A percentile compares a stretch with the other conserved stretches of the same genome.
Conservation (phyloP, 495 filamentous ascomycete species). For the Lasiosphaeria miniovina region DNA sequence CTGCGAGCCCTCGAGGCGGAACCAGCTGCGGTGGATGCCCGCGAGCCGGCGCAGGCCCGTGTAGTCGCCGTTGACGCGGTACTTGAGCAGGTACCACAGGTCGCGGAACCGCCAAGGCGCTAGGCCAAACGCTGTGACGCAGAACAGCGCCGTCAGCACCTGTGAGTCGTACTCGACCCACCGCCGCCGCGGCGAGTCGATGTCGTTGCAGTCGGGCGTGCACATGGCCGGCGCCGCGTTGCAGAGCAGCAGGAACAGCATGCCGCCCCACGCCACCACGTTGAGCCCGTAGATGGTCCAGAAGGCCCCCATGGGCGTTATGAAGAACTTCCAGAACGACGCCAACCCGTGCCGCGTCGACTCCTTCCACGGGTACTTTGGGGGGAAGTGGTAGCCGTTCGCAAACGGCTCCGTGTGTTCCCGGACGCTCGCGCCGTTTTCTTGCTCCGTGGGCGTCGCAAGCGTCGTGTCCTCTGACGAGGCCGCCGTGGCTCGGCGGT, state of each 20-base stretch:
- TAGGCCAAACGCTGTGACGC: conserved; percentile 80
- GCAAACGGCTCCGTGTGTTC: conserved; percentile 28
- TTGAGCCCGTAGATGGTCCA: conserved; percentile 76
- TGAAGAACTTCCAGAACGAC: conserved; percentile 54
- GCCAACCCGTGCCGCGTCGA: conserved; percentile 52
- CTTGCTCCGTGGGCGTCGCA: conserved; percentile 1
- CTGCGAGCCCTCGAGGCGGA: conserved; percentile 60
- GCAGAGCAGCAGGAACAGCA: conserved; percentile 81
- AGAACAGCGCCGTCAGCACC: conserved; percentile 81
- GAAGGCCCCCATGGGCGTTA: conserved; percentile 68
- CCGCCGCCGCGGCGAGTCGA: conserved; percentile 66
- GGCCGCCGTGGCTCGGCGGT: not conserved
- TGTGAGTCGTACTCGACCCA: conserved; percentile 88
- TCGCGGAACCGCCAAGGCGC: conserved; percentile 85
- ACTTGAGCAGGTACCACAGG: conserved; percentile 64
- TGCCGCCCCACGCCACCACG: conserved; percentile 83
- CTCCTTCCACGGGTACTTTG: conserved; percentile 62
- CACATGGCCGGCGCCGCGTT: conserved; percentile 80
- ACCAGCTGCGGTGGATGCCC: conserved; percentile 67
- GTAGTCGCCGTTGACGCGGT: conserved; percentile 52
- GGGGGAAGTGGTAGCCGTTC: conserved; percentile 70
- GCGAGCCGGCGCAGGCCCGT: conserved; percentile 58
- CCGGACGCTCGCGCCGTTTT: not conserved
- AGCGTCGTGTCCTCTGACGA: conserved; percentile 19
- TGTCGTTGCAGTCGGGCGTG: conserved; percentile 65